Base-by-base conservation (phyloP, 805 yeast genomes). In the Candida qinlingensis region DNA sequence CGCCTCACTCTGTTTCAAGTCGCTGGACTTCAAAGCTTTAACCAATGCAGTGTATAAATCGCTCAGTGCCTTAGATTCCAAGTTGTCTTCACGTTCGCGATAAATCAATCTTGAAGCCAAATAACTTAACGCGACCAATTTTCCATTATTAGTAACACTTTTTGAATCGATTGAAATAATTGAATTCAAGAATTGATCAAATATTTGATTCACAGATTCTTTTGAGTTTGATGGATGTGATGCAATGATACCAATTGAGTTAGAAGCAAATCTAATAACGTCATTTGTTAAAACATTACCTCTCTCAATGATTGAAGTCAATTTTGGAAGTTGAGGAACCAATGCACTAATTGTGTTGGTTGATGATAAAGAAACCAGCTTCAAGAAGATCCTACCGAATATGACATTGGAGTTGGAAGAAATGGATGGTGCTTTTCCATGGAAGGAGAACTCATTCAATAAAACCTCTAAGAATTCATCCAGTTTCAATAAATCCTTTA, bases 191-290 rank as follows among this genome's bases (percentile, higher is more conserved):
- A 53, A 31, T 11, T 39, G 13, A 7, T 36, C 39, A 12, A 61
- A 42, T 1, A 57, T 26, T 0, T 41, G 19, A 0, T 10, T 2
- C 4, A 65, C 47, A 1, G 45, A 4, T 0, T 39, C 51, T 38
- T 60, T 62, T 3, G 58, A 0, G 25, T 41, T 56, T 1, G 37
- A 30, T 4, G 72, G 69, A 55, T 76, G 79, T 38, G 79, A 71
- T 2, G 68, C 74, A 48, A 79, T 64, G 4, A 79, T 72, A 29
- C 81, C 86, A 33, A 79, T 54, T 3, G 71, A 54, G 46, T 67
- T 72, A 5, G 80, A 73, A 5, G 76, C 70, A 43, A 71, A 66
- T 13, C 60, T 54, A 11, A 65, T 41, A n/a, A 62, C 59, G 1
- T 49, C 52, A 36, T 62, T 60, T n/a, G 50, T 58, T 6, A 51